Evolutionary conservation across 345 rosid genomes (phyloP).

Genomic region (Melaleuca alternifolia): DNA sequence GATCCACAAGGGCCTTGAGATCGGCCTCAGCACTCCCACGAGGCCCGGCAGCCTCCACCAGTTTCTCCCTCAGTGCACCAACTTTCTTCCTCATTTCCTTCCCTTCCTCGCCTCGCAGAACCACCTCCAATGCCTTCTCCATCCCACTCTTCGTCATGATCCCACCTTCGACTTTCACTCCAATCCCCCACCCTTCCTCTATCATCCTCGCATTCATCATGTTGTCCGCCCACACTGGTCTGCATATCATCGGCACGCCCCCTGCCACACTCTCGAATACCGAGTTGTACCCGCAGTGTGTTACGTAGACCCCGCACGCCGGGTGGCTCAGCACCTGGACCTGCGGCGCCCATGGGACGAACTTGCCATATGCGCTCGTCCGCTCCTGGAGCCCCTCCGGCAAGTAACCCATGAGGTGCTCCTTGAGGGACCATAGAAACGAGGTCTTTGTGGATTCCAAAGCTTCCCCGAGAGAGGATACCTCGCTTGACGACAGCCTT

Average conservation of each 20-base stretch:
- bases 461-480: conserved; percentile 37
- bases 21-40: conserved; percentile 8
- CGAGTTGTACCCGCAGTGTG: conserved; percentile 47
- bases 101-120: conserved; percentile 21
- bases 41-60: conserved; percentile 16
- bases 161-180: conserved; percentile 22
- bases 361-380: conserved; percentile 27
- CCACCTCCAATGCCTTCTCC: conserved; percentile 20
- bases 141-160: conserved; percentile 19
- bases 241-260: conserved; percentile 53
- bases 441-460: conserved; percentile 27
- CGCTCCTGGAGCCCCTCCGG: conserved; percentile 19
- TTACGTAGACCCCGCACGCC: conserved; percentile 30
- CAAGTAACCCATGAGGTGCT: background rate
- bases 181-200: conserved; percentile 47
- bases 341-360: conserved; percentile 61
- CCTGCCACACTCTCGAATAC: conserved; percentile 36
- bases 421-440: conserved; percentile 17
- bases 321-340: conserved; percentile 24
- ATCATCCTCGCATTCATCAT: conserved; percentile 28
- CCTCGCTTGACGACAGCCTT: conserved; percentile 21
- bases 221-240: conserved; percentile 49
- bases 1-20: conserved; percentile 8
- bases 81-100: conserved; percentile 24
- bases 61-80: conserved; percentile 3